A percentile compares a stretch with the other conserved stretches of the same genome.
These are phyloP conservation scores for Ogataea henricii DNA, from an alignment of 805 yeast genomes.

Conservation along the genomic window DNA sequence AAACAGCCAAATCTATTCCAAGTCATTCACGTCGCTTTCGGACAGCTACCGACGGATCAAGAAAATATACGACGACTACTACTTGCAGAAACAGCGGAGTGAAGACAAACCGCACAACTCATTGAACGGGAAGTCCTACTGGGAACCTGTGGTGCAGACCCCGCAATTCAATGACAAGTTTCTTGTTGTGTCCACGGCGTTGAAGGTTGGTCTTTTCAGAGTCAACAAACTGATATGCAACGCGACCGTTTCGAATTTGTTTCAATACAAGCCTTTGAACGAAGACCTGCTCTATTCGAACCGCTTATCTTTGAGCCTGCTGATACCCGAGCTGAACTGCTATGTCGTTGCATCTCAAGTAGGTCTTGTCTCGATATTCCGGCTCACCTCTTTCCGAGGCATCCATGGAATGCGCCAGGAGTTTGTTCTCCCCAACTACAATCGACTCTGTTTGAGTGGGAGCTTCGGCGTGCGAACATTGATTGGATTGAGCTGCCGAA, in stretches of 20 bases:
- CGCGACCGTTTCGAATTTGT: slow-evolving; percentile 46
- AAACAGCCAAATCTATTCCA: slow-evolving; percentile 8
- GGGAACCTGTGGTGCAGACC: slow-evolving; percentile 26
- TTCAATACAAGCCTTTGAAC: slow-evolving; percentile 36
- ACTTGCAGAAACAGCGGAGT: slow-evolving; percentile 24
- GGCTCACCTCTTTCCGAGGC: slow-evolving; percentile 46
- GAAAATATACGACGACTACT: slow-evolving; percentile 34
- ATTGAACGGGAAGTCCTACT: slow-evolving; percentile 31
- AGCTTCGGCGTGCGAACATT: slow-evolving; percentile 26
- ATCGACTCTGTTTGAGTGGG: slow-evolving; percentile 22
- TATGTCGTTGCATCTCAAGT: slow-evolving; percentile 44
- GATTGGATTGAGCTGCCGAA: slow-evolving; percentile 26
- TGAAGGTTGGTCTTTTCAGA: slow-evolving; percentile 46
- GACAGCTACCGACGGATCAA: slow-evolving; percentile 32
- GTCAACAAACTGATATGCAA: slow-evolving; percentile 49
- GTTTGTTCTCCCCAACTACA: slow-evolving; percentile 39
- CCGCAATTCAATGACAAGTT: slow-evolving; percentile 34
- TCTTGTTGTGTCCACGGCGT: slow-evolving; percentile 46
- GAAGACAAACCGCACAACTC: slow-evolving; percentile 25
- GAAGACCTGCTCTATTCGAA: slow-evolving; percentile 37
- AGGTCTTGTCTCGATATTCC: slow-evolving; percentile 44
- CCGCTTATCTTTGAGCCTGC: slow-evolving; percentile 31
- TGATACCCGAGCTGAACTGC: slow-evolving; percentile 44
- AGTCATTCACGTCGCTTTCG: slow-evolving; percentile 23
- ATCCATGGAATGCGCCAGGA: slow-evolving; percentile 46